Percentiles rank a stretch among this genome's conserved stretches.
These are phyloP conservation scores for Mucor racemosus DNA, from an alignment of 371 early-diverging fungal species.

Conservation along the genomic window DNA sequence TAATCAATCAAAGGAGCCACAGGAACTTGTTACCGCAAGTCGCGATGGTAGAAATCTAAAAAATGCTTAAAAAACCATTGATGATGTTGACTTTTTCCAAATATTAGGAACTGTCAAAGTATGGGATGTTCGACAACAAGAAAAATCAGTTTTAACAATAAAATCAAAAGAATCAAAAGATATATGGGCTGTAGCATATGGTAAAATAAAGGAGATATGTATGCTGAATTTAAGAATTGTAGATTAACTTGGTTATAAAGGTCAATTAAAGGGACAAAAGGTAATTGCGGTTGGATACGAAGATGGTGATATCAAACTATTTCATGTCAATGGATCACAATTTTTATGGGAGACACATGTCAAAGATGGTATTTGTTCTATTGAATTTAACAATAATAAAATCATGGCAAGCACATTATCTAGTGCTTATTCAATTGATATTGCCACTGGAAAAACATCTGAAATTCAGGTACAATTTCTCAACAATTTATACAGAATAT, in stretches of 20 bases:
- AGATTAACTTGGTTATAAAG: not conserved
- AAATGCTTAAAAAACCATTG: too few species aligned
- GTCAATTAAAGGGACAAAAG: conserved; percentile 22
- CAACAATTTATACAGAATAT: too few species aligned
- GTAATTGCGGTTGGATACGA: conserved; percentile 77
- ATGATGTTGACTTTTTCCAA: not conserved
- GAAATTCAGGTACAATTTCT: conserved; percentile 13
- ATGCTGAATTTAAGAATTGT: too few species aligned
- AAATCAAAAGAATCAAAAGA: conserved; percentile 59
- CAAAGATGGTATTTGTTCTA: conserved; percentile 66
- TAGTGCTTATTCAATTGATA: conserved; percentile 22
- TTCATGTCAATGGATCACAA: conserved; percentile 68
- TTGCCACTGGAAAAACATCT: conserved; percentile 17
- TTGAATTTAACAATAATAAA: conserved; percentile 19
- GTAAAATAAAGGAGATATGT: conserved; percentile 42
- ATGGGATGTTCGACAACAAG: conserved; percentile 80
- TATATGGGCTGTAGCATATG: conserved; percentile 82
- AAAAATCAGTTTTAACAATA: conserved; percentile 68
- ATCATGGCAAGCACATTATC: conserved; percentile 23
- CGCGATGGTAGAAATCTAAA: conserved; percentile 62
- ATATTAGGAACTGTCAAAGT: conserved; percentile 68
- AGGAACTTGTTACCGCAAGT: conserved; percentile 76
- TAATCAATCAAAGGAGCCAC: conserved; percentile 54
- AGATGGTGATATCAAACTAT: conserved; percentile 78
- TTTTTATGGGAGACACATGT: conserved; percentile 77